Percentiles rank a stretch among this genome's conserved stretches.
These are phyloP conservation scores for Tolypocladium ophioglossoides DNA, from an alignment of 2,329 filamentous ascomycete genomes.

Conservation along the genomic window DNA sequence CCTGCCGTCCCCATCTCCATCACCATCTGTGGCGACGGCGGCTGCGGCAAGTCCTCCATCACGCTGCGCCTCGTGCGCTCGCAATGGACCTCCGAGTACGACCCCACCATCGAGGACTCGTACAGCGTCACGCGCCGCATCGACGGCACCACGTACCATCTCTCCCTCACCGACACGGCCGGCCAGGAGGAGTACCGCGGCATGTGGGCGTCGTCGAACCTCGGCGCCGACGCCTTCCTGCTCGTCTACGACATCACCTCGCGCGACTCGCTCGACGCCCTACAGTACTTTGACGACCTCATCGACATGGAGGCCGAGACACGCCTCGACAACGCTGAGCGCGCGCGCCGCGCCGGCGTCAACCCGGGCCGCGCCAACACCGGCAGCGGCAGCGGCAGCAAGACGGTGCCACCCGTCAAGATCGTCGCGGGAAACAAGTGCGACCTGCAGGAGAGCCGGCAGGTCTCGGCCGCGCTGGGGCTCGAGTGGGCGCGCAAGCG, in stretches of 20 bases:
- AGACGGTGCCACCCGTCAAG: conserved; percentile 62
- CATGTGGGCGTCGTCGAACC: conserved; percentile 73
- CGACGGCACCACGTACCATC: conserved; percentile 71
- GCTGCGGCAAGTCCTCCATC: conserved; percentile 77
- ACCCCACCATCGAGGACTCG: conserved; percentile 73
- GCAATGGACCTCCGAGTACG: conserved; percentile 76
- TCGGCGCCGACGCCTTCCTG: conserved; percentile 71
- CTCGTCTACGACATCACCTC: conserved; percentile 83
- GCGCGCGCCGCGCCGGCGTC: conserved; percentile 34
- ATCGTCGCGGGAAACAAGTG: conserved; percentile 83
- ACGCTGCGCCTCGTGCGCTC: conserved; percentile 72
- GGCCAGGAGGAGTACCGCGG: conserved; percentile 86
- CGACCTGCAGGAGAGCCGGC: conserved; percentile 60
- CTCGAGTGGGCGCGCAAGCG: conserved; percentile 65
- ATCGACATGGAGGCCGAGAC: conserved; percentile 75
- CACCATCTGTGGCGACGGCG: conserved; percentile 79
- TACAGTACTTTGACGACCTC: conserved; percentile 72
- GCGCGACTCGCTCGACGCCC: conserved; percentile 53
- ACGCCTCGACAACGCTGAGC: conserved; percentile 49
- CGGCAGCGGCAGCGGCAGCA: conserved; percentile 24
- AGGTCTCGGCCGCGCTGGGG: conserved; percentile 59
- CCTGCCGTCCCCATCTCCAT: conserved; percentile 53
- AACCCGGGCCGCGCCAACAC: conserved; percentile 17
- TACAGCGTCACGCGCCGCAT: conserved; percentile 74
- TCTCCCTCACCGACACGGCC: conserved; percentile 71